These are phyloP conservation scores for Xylaria cubensis DNA, from an alignment of 495 filamentous ascomycete species.

Conservation along the genomic window DNA sequence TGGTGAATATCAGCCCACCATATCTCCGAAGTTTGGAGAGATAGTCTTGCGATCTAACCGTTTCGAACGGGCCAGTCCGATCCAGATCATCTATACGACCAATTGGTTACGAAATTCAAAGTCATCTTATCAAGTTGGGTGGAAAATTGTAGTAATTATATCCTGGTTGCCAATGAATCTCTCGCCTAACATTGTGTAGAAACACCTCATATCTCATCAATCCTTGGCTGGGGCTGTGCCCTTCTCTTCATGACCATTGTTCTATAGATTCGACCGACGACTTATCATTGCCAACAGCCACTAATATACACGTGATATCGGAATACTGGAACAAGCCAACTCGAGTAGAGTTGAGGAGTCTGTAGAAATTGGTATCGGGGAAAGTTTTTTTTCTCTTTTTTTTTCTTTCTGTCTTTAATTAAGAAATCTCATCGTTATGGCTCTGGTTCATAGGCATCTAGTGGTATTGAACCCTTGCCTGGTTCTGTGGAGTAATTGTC, in stretches of 20 bases:
- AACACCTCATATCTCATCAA: not conserved
- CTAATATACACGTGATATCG: constrained; percentile 11
- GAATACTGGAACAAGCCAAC: not conserved
- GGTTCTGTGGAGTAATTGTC: constrained; percentile 13
- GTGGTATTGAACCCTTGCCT: not conserved
- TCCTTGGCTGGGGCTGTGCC: not conserved
- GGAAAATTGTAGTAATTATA: constrained; percentile 9
- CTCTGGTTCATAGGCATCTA: constrained; percentile 3
- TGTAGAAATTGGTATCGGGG: not conserved
- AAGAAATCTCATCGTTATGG: not conserved
- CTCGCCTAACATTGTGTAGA: not conserved
- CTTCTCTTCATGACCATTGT: not conserved
- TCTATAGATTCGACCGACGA: not conserved
- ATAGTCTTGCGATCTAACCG: not conserved
- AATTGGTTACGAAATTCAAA: constrained; percentile 1
- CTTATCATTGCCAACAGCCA: not conserved
- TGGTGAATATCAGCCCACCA: not conserved
- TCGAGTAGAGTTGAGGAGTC: not conserved
- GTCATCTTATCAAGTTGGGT: not conserved
- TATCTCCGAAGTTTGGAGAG: not conserved
- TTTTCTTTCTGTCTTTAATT: too few species aligned
- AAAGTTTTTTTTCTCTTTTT: not conserved
- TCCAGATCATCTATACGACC: not conserved
- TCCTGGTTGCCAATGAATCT: not conserved
- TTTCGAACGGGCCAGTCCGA: not conserved